Evolutionary conservation across 1,139 yeast genomes (phyloP).

Genomic region (Suhomyces guaymorum): DNA sequence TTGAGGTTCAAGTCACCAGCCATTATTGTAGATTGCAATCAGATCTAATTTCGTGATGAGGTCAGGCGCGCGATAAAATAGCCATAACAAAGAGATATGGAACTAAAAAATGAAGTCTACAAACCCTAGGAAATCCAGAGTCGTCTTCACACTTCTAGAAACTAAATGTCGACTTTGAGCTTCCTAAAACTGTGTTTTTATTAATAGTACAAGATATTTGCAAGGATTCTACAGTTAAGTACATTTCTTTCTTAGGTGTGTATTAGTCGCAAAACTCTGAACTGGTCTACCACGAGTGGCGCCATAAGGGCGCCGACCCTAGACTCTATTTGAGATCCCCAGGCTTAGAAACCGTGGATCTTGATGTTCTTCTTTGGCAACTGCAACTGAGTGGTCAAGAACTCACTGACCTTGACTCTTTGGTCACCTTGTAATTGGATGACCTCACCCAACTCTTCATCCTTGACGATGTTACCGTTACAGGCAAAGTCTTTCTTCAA

Average conservation of each 20-base stretch:
- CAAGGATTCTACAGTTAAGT: background rate
- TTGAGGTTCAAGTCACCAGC: constrained; percentile 86
- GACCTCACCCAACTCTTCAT: constrained; percentile 94
- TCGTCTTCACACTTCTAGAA: too few relatives aligned
- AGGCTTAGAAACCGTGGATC: constrained; percentile 89
- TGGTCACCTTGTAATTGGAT: constrained; percentile 99
- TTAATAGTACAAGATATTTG: too few relatives aligned
- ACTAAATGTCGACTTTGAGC: too few relatives aligned
- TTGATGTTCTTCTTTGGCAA: constrained; percentile 95
- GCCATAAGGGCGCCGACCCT: background rate
- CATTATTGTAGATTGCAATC: constrained; percentile 32
- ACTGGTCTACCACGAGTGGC: constrained; percentile 1
- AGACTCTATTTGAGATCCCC: background rate
- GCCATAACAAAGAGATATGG: too few relatives aligned
- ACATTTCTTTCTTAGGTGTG: background rate
- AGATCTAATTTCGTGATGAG: too few relatives aligned
- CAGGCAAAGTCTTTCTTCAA: constrained; percentile 98
- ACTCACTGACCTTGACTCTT: constrained; percentile 94
- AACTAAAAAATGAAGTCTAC: too few relatives aligned
- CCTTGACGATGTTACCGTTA: constrained; percentile 97
- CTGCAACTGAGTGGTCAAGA: constrained; percentile 82
- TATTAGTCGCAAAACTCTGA: background rate
- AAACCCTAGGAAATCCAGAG: too few relatives aligned
- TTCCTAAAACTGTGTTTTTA: too few relatives aligned
- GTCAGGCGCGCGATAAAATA: too few relatives aligned